phyloP scores from a whole-genome alignment of 352 stramenopile genomes.

The Sclerospora graminicola region DNA sequence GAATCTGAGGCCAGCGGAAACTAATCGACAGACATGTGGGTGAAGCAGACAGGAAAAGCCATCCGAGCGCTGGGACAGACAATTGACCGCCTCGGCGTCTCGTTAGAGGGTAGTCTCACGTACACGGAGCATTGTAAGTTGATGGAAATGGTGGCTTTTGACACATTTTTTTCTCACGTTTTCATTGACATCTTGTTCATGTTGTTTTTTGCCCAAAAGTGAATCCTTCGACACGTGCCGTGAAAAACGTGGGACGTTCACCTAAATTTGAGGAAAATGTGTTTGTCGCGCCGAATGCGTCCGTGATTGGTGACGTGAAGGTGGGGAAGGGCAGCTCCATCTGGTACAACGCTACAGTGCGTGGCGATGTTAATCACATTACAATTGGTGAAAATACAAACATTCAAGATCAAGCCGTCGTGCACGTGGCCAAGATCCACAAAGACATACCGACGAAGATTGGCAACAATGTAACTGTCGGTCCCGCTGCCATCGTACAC shows the following conservation, averaged over 20 bases:
- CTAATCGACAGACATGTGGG: conserved; percentile 44
- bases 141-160: neutral
- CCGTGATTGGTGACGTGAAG: conserved; percentile 89
- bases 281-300: conserved; percentile 89
- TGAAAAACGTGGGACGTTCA: conserved; percentile 58
- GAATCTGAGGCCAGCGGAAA: conserved; percentile 27
- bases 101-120: conserved; percentile 62
- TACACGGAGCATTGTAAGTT: conserved; percentile 86
- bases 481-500: conserved; percentile 81
- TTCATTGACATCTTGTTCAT: no score
- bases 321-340: conserved; percentile 86
- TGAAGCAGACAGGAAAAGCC: conserved; percentile 68
- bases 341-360: conserved; percentile 89
- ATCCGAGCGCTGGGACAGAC: conserved; percentile 78
- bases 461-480: conserved; percentile 87
- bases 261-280: conserved; percentile 41
- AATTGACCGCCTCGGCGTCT: conserved; percentile 79
- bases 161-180: no score
- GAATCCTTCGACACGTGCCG: conserved; percentile 71
- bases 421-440: conserved; percentile 91
- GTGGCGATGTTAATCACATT: conserved; percentile 88
- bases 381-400: conserved; percentile 90
- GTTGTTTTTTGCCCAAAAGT: no score
- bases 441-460: conserved; percentile 87
- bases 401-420: conserved; percentile 89